These are phyloP conservation scores for Zygosaccharomyces lentus DNA, from an alignment of 805 yeast genomes.

Conservation along the genomic window DNA sequence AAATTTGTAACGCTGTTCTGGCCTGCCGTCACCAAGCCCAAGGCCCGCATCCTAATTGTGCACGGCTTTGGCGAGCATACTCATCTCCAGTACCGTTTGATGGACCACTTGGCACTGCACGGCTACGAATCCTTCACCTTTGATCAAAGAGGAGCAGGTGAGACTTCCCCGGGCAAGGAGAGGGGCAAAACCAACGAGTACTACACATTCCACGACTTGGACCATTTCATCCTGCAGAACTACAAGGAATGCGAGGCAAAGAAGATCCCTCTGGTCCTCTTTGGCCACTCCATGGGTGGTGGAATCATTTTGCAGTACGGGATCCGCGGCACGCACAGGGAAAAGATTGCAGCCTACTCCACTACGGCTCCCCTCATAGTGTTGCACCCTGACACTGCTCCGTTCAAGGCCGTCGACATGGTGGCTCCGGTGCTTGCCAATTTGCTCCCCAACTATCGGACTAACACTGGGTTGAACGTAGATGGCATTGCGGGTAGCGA, in stretches of 20 bases:
- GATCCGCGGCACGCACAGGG: conserved; percentile 47
- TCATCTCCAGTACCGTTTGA: conserved; percentile 44
- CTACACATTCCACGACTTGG: conserved; percentile 55
- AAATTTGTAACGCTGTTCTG: conserved; percentile 30
- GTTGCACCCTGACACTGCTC: conserved; percentile 55
- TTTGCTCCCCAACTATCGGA: conserved; percentile 44
- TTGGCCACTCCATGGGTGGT: conserved; percentile 84
- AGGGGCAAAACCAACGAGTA: conserved; percentile 56
- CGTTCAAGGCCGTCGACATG: conserved; percentile 42
- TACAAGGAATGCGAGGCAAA: conserved; percentile 20
- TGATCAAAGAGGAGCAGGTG: conserved; percentile 76
- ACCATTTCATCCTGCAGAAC: conserved; percentile 41
- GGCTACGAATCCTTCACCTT: conserved; percentile 68
- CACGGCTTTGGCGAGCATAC: conserved; percentile 72
- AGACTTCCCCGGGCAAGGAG: conserved; percentile 50
- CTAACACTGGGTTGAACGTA: conserved; percentile 53
- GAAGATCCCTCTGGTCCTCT: conserved; percentile 40
- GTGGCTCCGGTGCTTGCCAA: conserved; percentile 41
- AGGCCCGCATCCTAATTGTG: conserved; percentile 51
- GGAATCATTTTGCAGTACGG: conserved; percentile 64
- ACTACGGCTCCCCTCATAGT: conserved; percentile 57
- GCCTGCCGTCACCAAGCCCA: conserved; percentile 25
- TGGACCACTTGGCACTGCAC: conserved; percentile 46
- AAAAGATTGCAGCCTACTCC: conserved; percentile 44
- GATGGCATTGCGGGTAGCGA: conserved; percentile 52